These are phyloP conservation scores for Danielia oregonensis DNA, from an alignment of 805 yeast genomes.

Conservation along the genomic window DNA sequence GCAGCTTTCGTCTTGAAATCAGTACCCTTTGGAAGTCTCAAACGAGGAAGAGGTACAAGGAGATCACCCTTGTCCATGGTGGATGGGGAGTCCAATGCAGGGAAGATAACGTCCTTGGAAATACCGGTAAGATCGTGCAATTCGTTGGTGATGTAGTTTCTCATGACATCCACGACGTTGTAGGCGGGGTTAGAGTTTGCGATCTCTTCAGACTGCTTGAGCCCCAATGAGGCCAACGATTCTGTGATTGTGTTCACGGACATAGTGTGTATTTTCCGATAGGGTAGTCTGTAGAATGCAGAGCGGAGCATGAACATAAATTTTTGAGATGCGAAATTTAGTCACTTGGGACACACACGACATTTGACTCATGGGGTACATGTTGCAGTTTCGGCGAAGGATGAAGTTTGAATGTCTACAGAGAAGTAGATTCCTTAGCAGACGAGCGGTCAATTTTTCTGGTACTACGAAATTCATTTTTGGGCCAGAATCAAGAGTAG, in stretches of 20 bases:
- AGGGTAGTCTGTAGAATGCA: conserved; percentile 1
- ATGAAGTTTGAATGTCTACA: too few species aligned
- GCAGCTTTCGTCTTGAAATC: conserved; percentile 69
- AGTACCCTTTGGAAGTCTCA: conserved; percentile 64
- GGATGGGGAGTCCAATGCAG: conserved; percentile 84
- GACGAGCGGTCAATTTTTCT: too few species aligned
- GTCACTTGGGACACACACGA: conserved; percentile 1
- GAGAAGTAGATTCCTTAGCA: too few species aligned
- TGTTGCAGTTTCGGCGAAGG: too few species aligned
- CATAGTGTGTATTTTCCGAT: conserved; percentile 9
- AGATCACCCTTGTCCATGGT: conserved; percentile 90
- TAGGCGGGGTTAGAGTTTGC: conserved; percentile 69
- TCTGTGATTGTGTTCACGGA: conserved; percentile 30
- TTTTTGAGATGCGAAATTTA: conserved; percentile 2
- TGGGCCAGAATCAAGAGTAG: too few species aligned
- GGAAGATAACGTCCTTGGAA: conserved; percentile 62
- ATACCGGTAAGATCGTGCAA: conserved; percentile 72
- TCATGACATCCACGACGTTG: conserved; percentile 82
- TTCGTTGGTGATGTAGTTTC: conserved; percentile 84
- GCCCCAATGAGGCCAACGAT: conserved; percentile 34
- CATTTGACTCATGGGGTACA: too few species aligned
- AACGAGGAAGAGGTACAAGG: conserved; percentile 86
- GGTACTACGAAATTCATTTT: too few species aligned
- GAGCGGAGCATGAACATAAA: conserved; percentile 2
- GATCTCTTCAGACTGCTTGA: conserved; percentile 39